phyloP scores from a whole-genome alignment of 2,329 filamentous ascomycete species.

The Westerdykella sp. region DNA sequence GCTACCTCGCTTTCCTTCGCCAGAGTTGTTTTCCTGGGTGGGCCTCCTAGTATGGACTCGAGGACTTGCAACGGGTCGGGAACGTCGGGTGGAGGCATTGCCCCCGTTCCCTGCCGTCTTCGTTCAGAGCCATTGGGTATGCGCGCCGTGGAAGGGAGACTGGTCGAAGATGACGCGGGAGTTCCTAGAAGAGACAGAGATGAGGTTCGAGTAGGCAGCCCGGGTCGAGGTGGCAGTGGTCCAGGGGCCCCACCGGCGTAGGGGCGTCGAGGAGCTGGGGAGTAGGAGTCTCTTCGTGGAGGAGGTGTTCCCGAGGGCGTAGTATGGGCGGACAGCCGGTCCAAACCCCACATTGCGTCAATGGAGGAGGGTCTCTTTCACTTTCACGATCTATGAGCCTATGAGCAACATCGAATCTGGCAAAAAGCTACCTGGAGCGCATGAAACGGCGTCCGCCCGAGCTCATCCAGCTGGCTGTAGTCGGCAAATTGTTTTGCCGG shows the following conservation, averaged over 20 bases:
- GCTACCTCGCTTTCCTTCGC: conserved; percentile 9
- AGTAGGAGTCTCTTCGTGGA: conserved; percentile 61
- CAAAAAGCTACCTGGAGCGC: too few relatives aligned
- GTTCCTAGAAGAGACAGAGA: conserved; percentile 64
- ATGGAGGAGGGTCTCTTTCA: too few relatives aligned
- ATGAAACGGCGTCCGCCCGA: neutral
- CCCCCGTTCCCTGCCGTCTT: conserved; percentile 51
- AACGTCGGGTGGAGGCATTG: conserved; percentile 48
- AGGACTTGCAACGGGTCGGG: conserved; percentile 68
- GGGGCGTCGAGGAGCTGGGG: conserved; percentile 65
- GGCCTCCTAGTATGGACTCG: conserved; percentile 50
- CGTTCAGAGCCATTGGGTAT: conserved; percentile 62
- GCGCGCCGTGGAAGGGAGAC: conserved; percentile 60
- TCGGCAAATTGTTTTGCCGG: conserved; percentile 7
- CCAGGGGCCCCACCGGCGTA: conserved; percentile 64
- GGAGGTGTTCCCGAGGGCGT: conserved; percentile 57
- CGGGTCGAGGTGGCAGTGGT: conserved; percentile 61
- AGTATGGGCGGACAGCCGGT: conserved; percentile 71
- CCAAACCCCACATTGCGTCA: conserved; percentile 69
- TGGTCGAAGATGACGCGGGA: conserved; percentile 69
- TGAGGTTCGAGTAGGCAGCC: conserved; percentile 64
- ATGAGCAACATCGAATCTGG: too few relatives aligned
- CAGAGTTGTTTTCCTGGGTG: conserved; percentile 19
- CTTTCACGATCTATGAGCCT: too few relatives aligned
- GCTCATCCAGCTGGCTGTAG: neutral